These are phyloP conservation scores for Zarea fungicola DNA, from an alignment of 2,329 filamentous ascomycete genomes.

Conservation along the genomic window DNA sequence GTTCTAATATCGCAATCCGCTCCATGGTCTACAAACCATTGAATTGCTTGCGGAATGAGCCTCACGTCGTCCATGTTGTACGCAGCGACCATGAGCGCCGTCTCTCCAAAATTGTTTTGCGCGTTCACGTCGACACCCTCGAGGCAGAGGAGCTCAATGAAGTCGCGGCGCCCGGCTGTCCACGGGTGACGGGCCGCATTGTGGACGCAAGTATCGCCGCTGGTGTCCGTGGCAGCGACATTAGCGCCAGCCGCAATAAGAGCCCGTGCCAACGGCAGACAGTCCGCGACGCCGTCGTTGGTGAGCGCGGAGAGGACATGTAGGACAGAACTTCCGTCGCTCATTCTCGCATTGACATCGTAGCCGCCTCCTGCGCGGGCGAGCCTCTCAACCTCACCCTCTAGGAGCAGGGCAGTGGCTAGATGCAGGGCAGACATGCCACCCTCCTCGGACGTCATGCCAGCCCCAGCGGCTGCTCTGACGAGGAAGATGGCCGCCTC, in stretches of 20 bases:
- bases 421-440: neutral
- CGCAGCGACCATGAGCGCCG: neutral
- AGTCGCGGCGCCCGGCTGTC: neutral
- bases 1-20: too few relatives aligned
- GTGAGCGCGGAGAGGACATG: neutral
- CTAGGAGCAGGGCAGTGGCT: neutral
- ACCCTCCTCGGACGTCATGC: neutral
- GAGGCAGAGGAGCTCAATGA: neutral
- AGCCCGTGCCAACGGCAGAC: neutral
- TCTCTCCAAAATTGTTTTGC: neutral
- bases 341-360: neutral
- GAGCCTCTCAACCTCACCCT: neutral
- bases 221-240: neutral
- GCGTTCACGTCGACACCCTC: neutral
- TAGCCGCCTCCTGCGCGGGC: accelerated
- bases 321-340: neutral
- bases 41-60: neutral
- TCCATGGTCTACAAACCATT: neutral
- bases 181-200: neutral
- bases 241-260: neutral
- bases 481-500: neutral
- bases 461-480: neutral
- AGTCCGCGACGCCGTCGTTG: neutral
- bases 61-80: neutral
- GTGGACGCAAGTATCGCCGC: neutral